These are phyloP conservation scores for Arthrobotrys iridis DNA, from an alignment of 2,329 filamentous ascomycete genomes.

Conservation along the genomic window DNA sequence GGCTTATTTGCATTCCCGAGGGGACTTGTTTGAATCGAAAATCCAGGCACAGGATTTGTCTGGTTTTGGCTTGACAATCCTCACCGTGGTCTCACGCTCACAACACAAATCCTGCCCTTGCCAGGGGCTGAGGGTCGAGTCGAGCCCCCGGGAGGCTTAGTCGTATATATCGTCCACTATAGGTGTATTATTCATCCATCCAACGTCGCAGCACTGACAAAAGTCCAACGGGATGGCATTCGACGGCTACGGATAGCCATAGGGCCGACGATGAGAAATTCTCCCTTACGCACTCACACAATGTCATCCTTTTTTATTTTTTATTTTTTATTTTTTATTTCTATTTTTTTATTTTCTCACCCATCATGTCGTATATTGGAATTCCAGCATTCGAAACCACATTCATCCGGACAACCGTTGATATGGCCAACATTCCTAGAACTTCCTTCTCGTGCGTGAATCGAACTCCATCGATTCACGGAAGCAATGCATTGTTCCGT, in stretches of 20 bases:
- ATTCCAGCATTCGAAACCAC: constrained; percentile 32
- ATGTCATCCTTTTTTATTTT: too few relatives aligned
- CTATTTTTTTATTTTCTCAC: not conserved
- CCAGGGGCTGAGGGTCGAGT: constrained; percentile 40
- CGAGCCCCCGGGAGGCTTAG: constrained; percentile 7
- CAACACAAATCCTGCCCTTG: constrained; percentile 37
- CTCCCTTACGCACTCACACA: not conserved
- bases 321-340: too few relatives aligned
- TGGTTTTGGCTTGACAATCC: constrained; percentile 27
- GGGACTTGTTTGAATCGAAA: constrained; percentile 19
- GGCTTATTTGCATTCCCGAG: constrained; percentile 3
- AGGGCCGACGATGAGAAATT: constrained; percentile 6
- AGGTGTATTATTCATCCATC: constrained; percentile 10
- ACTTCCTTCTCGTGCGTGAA: constrained; percentile 25
- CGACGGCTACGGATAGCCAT: constrained; percentile 16
- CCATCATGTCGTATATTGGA: not conserved
- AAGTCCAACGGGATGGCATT: not conserved
- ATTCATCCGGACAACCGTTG: constrained; percentile 24
- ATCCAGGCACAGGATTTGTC: constrained; percentile 24
- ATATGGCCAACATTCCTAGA: constrained; percentile 35
- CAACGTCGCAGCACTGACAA: not conserved
- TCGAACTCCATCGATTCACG: constrained; percentile 35
- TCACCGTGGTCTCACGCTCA: constrained; percentile 39
- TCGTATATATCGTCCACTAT: constrained; percentile 1
- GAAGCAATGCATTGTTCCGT: constrained; percentile 48